Evolutionary conservation across 73 alveolate species (phyloP).

Genomic region (Blepharisma japonicum): DNA sequence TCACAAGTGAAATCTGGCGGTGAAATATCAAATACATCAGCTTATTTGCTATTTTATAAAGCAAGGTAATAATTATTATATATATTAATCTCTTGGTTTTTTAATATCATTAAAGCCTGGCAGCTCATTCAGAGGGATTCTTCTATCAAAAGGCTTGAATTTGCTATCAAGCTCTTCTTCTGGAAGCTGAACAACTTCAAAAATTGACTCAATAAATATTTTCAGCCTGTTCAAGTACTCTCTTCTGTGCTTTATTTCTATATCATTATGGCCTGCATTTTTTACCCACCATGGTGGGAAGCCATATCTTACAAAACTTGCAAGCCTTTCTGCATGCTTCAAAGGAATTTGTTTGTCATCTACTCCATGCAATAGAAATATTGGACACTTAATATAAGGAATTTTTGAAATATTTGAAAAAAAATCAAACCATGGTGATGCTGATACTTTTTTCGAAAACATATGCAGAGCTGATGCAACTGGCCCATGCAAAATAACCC

Average conservation of each 20-base stretch:
- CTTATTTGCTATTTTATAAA: conserved; percentile 11
- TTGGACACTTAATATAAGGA: conserved; percentile 76
- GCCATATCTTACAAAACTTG: conserved; percentile 55
- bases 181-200: no score
- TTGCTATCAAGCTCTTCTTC: no score
- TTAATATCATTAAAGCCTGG: no score
- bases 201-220: no score
- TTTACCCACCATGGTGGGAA: conserved; percentile 70
- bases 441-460: conserved; percentile 53
- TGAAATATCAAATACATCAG: conserved; percentile 1
- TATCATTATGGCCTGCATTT: conserved; percentile 79
- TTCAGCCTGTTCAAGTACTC: conserved; percentile 26
- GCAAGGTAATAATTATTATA: neutral
- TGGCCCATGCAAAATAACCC: conserved; percentile 71
- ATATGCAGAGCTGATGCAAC: conserved; percentile 50
- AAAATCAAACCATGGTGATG: conserved; percentile 73
- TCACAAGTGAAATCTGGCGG: conserved; percentile 53
- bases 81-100: no score
- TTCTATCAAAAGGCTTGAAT: no score
- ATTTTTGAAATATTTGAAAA: conserved; percentile 83
- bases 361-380: conserved; percentile 76
- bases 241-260: conserved; percentile 58
- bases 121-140: no score
- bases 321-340: conserved; percentile 72
- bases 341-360: conserved; percentile 87